Conservation (phyloP, 352 stramenopile genomes). For the Pythium guiyangense region DNA sequence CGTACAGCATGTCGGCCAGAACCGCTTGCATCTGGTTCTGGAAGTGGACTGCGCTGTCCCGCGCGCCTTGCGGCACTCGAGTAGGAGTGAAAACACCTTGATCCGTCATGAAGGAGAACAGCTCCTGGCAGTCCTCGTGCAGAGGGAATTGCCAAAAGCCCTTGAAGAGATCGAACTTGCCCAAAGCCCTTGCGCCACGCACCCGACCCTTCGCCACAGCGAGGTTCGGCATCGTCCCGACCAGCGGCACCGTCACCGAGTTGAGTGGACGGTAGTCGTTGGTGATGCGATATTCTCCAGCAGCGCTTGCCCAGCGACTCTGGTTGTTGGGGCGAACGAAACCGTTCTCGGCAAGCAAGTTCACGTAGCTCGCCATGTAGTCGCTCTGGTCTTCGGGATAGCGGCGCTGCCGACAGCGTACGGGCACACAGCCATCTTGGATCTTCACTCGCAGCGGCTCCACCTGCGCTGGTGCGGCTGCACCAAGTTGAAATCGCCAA, state of each 20-base stretch:
- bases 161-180: conserved; percentile 17
- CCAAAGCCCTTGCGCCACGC: neutral
- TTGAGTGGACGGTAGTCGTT: conserved; percentile 19
- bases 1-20: conserved; percentile 11
- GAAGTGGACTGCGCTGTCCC: conserved; percentile 11
- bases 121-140: conserved; percentile 8
- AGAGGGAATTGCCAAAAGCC: conserved; percentile 21
- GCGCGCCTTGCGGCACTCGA: conserved; percentile 9
- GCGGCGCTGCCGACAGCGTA: neutral
- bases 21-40: conserved; percentile 14
- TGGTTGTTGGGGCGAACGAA: conserved; percentile 5
- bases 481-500: neutral
- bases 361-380: neutral
- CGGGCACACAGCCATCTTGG: neutral
- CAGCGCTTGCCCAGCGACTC: conserved; percentile 8
- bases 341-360: neutral
- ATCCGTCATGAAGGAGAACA: conserved; percentile 15
- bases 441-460: neutral
- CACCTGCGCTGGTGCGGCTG: neutral
- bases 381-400: neutral
- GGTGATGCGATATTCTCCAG: conserved; percentile 15
- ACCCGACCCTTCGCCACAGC: neutral
- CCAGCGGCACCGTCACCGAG: conserved; percentile 8
- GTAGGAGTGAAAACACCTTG: conserved; percentile 9
- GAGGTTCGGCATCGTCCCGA: conserved; percentile 3